Conservation (phyloP, 2,329 filamentous ascomycete species). For the Rutstroemia sp. region DNA sequence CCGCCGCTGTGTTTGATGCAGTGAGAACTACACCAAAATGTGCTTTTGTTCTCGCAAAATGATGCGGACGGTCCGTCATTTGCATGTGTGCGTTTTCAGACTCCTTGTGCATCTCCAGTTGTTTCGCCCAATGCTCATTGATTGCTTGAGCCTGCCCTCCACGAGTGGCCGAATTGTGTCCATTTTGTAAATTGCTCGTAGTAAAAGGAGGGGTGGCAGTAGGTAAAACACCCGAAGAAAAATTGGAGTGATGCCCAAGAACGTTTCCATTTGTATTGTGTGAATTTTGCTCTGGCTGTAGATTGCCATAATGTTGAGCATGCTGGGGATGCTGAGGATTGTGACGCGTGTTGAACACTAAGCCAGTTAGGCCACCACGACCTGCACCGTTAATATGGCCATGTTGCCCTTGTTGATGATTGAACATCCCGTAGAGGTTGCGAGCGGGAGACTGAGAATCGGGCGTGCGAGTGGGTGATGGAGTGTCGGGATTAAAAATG, state of each 20-base stretch:
- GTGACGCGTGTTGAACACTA: conserved; percentile 62
- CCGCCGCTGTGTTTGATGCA: conserved; percentile 41
- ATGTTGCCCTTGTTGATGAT: conserved; percentile 63
- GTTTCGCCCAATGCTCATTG: conserved; percentile 78
- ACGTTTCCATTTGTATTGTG: conserved; percentile 45
- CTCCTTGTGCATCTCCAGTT: conserved; percentile 73
- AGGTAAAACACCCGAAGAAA: conserved; percentile 55
- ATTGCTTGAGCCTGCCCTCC: conserved; percentile 44
- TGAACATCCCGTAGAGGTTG: conserved; percentile 55
- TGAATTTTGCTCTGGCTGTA: conserved; percentile 51
- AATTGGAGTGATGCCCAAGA: conserved; percentile 53
- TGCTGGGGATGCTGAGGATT: conserved; percentile 47
- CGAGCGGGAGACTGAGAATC: conserved; percentile 34
- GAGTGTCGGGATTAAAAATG: conserved; percentile 35
- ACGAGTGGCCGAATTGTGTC: conserved; percentile 42
- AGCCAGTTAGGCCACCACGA: conserved; percentile 54
- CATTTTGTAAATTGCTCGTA: conserved; percentile 47
- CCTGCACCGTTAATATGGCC: conserved; percentile 66
- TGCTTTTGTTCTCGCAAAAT: conserved; percentile 66
- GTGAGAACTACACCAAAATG: conserved; percentile 57
- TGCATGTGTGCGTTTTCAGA: conserved; percentile 64
- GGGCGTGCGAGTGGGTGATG: conserved; percentile 50
- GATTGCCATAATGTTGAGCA: conserved; percentile 52
- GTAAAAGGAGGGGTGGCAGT: conserved; percentile 53
- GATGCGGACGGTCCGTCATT: conserved; percentile 58